A percentile compares a stretch with the other conserved stretches of the same genome.
phyloP scores from a whole-genome alignment of 2,329 filamentous ascomycete species.

The Fusarium newnesense region DNA sequence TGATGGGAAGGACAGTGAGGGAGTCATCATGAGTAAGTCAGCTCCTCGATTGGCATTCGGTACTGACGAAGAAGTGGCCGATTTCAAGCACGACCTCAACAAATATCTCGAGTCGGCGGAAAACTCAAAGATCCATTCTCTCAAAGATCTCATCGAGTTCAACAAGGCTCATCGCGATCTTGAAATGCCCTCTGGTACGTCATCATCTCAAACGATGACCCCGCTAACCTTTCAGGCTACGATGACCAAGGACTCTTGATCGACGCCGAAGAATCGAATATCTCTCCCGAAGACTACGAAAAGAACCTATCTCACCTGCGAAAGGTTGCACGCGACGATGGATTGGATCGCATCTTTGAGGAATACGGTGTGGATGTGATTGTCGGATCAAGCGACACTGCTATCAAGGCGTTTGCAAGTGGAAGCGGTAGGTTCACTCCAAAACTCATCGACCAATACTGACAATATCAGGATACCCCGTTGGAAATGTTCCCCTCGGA shows the following conservation, averaged over 20 bases:
- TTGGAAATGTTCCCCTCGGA: background rate
- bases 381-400: background rate
- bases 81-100: background rate
- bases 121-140: background rate
- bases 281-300: background rate
- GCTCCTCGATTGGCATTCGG: no score
- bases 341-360: background rate
- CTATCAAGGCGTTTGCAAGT: background rate
- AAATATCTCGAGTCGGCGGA: background rate
- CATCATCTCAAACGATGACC: fast-evolving
- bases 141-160: background rate
- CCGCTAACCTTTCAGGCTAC: background rate
- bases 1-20: background rate
- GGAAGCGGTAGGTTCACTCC: background rate
- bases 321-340: background rate
- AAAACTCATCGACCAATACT: background rate
- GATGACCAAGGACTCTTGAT: background rate
- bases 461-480: background rate
- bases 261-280: background rate
- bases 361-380: background rate
- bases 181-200: background rate
- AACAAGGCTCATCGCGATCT: background rate
- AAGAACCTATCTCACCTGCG: background rate
- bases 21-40: background rate
- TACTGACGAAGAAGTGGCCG: background rate